Conservation (phyloP, 306 rosid genomes). For the Castanea crenata region DNA sequence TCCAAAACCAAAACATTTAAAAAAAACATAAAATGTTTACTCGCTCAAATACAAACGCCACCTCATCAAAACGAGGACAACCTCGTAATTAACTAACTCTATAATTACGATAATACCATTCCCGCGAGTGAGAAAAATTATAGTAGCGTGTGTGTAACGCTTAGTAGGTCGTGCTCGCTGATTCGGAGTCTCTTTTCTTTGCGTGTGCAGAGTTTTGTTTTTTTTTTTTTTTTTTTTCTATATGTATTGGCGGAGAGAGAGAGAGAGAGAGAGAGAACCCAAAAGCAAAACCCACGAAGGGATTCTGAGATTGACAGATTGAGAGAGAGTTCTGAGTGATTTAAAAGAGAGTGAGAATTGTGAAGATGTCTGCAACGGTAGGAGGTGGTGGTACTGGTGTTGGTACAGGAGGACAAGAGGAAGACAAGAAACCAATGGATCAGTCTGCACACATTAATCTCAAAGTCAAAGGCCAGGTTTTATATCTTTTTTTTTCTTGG, state of each 20-base stretch:
- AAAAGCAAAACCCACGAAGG: neutral
- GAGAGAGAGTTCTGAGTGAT: no score
- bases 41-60: neutral
- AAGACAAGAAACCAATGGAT: constrained; percentile 68
- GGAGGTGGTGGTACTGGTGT: constrained; percentile 30
- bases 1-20: neutral
- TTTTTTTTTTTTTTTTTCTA: no score
- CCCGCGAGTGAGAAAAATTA: neutral
- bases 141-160: constrained; percentile 20
- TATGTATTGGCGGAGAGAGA: neutral
- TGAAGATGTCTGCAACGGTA: constrained; percentile 57
- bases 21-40: neutral
- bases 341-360: neutral
- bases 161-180: neutral
- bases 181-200: neutral
- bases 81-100: neutral
- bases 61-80: neutral
- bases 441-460: constrained; percentile 76
- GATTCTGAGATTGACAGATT: neutral
- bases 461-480: constrained; percentile 86
- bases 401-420: constrained; percentile 42
- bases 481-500: neutral
- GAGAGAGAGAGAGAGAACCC: neutral
- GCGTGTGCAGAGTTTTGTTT: no score
- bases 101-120: neutral